Evolutionary conservation across 2,329 filamentous ascomycete genomes (phyloP), one percentile per base, ranked within the genome.

Genomic region (Paraconiothyrium brasiliense): DNA sequence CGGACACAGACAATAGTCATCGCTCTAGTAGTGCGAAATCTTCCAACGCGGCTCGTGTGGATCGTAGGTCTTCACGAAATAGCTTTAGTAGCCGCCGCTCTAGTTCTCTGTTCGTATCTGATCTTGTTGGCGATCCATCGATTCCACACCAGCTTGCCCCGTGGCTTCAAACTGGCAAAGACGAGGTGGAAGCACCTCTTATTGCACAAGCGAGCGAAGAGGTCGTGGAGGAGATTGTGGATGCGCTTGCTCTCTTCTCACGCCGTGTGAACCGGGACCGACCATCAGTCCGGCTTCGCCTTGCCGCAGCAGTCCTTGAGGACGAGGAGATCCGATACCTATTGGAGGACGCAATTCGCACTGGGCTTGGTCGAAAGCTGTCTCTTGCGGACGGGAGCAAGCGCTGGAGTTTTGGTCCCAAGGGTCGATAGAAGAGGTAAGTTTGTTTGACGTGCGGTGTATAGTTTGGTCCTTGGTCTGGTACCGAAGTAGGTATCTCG

Each of bases 151-250:
- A 27, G 11, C n/a, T 58, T 2, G 3, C 50, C 4, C n/a, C 55
- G 0, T 56, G 50, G 55, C 39, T 54, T 14, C 16, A 46, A n/a
- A 22, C 41, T 13, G 44, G 46, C 30, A 34, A 22, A 13, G 51
- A 52, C 43, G 55, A n/a, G 10, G 16, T 32, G 7, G 35, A 41
- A 20, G 34, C 41, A 27, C 47, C 24, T 11, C 35, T 62, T 10
- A 43, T 58, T 16, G 52, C 32, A 27, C 43, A 56, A 32, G 47
- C 57, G 13, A 54, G 50, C n/a, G 57, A 46, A 24, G 65, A 67
- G 0, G 57, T 67, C 6, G 61, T 58, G 8, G 68, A 71, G 43
- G 63, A 67, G 5, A 66, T 71, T 20, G 55, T 59, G 22, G 68
- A 69, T 54, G 66, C 64, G 0, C 14, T 71, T 3, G 35, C 60